Conservation (phyloP, 2,329 filamentous ascomycete genomes). For the Pseudogymnoascus sp. region DNA sequence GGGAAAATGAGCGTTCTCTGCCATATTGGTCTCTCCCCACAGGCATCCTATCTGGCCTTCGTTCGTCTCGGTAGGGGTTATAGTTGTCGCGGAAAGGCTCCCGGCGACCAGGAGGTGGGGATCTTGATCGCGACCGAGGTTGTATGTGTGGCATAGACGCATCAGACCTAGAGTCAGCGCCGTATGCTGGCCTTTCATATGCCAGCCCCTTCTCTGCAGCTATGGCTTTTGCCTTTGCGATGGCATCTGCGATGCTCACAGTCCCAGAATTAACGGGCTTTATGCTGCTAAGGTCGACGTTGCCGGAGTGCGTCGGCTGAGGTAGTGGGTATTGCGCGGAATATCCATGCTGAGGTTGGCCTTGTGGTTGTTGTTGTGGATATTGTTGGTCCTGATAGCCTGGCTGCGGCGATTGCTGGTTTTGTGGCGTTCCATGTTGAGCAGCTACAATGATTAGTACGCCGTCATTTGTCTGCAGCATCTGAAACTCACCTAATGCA, state of each 20-base stretch:
- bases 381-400: constrained; percentile 21
- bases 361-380: constrained; percentile 33
- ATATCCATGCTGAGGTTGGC: constrained; percentile 33
- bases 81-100: constrained; percentile 66
- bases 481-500: constrained; percentile 35
- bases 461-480: neutral
- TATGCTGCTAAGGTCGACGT: constrained; percentile 70
- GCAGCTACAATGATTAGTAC: constrained; percentile 10
- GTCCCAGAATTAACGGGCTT: constrained; percentile 73
- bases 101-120: constrained; percentile 58
- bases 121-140: constrained; percentile 62
- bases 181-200: constrained; percentile 47
- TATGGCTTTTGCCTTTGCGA: constrained; percentile 75
- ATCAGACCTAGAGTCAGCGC: constrained; percentile 20
- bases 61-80: constrained; percentile 79
- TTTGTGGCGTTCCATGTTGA: constrained; percentile 22
- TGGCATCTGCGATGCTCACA: constrained; percentile 74
- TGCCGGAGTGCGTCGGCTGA: constrained; percentile 61
- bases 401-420: constrained; percentile 31
- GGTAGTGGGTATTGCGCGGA: constrained; percentile 32
- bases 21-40: constrained; percentile 47
- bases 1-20: constrained; percentile 67
- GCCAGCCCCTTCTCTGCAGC: constrained; percentile 69
- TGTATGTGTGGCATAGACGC: constrained; percentile 40
- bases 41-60: constrained; percentile 56